Percentiles rank a stretch among this genome's conserved stretches.
These are phyloP conservation scores for Aspergillus jensenii DNA, from an alignment of 2,329 filamentous ascomycete genomes.

Conservation along the genomic window DNA sequence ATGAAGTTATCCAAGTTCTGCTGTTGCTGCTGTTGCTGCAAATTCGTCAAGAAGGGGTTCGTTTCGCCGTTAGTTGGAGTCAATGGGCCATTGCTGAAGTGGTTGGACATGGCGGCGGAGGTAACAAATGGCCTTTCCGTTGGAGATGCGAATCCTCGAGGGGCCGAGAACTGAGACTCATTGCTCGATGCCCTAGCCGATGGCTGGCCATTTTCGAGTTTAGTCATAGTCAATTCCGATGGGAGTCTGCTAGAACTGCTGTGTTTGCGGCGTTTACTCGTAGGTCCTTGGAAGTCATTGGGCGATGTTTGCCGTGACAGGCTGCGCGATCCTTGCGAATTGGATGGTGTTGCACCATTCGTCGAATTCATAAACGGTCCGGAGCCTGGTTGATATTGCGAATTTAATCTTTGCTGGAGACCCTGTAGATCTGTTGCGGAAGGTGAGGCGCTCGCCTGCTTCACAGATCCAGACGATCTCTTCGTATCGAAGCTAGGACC, in stretches of 20 bases:
- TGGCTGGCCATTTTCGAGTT: conserved; percentile 61
- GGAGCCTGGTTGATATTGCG: conserved; percentile 40
- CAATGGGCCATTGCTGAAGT: conserved; percentile 61
- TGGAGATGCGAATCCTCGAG: conserved; percentile 36
- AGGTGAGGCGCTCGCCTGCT: conserved; percentile 53
- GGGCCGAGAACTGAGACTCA: conserved; percentile 43
- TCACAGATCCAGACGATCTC: conserved; percentile 33
- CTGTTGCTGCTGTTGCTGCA: conserved; percentile 56
- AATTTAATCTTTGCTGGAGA: conserved; percentile 54
- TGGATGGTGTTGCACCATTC: conserved; percentile 33
- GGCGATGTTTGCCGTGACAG: conserved; percentile 75
- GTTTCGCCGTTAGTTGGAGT: conserved; percentile 67
- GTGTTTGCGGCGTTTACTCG: conserved; percentile 78
- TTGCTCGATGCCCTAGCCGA: conserved; percentile 26
- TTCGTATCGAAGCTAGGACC: conserved; percentile 29
- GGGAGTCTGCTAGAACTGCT: conserved; percentile 70
- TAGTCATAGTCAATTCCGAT: conserved; percentile 76
- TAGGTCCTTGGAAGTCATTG: conserved; percentile 61
- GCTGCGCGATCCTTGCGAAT: conserved; percentile 57
- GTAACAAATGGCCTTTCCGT: conserved; percentile 50
- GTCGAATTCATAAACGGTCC: conserved; percentile 41
- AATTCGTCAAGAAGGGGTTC: conserved; percentile 57
- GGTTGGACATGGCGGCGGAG: conserved; percentile 41
- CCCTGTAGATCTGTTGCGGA: conserved; percentile 64
- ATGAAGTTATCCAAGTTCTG: conserved; percentile 66